Percentiles rank a stretch among this genome's conserved stretches.
Evolutionary conservation across 2,329 filamentous ascomycete species (phyloP).

Genomic region (Colletotrichum cuscutae): DNA sequence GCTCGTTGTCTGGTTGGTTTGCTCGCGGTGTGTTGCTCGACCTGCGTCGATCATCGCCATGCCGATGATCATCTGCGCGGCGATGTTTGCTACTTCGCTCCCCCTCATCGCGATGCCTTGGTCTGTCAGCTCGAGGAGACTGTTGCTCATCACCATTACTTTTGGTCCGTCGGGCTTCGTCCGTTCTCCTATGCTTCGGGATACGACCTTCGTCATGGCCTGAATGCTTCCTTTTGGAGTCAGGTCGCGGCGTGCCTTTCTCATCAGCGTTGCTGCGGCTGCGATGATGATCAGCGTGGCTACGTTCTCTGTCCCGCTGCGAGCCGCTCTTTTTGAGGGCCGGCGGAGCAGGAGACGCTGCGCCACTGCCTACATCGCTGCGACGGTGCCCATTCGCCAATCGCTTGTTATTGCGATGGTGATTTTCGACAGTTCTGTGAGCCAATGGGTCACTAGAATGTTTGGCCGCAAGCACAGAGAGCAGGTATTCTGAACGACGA

Average conservation of each 20-base stretch:
- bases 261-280: conserved; percentile 63
- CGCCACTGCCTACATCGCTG: conserved; percentile 67
- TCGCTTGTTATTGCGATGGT: conserved; percentile 95
- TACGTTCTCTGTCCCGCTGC: conserved; percentile 58
- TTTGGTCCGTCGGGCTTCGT: conserved; percentile 51
- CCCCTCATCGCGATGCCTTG: conserved; percentile 42
- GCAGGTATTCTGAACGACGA: conserved; percentile 90
- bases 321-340: conserved; percentile 58
- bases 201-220: conserved; percentile 55
- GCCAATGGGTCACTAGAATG: conserved; percentile 81
- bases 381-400: conserved; percentile 69
- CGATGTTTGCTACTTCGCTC: conserved; percentile 45
- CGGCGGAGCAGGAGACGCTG: conserved; percentile 76
- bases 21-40: conserved; percentile 31
- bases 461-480: conserved; percentile 91
- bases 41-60: conserved; percentile 44
- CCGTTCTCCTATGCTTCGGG: conserved; percentile 54
- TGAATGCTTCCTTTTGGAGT: conserved; percentile 71
- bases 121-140: conserved; percentile 42
- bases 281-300: conserved; percentile 59
- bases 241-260: conserved; percentile 60
- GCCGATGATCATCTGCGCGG: conserved; percentile 47
- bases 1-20: conserved; percentile 41
- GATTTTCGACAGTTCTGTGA: conserved; percentile 87
- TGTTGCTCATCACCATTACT: conserved; percentile 51